Evolutionary conservation across 352 stramenopile species (phyloP).

Genomic region (Plasmopara muralis): DNA sequence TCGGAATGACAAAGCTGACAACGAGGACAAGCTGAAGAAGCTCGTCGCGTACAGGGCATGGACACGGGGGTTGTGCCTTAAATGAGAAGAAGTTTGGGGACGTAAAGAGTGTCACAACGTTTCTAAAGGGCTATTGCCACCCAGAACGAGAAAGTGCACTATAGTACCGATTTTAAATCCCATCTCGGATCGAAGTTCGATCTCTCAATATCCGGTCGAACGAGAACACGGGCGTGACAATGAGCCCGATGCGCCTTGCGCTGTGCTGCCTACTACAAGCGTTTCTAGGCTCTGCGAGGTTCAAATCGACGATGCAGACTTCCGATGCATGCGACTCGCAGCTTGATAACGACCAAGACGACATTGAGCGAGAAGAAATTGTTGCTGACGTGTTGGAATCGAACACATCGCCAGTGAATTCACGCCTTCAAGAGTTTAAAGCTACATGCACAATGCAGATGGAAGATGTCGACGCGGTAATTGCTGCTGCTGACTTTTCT

Average conservation of each 20-base stretch:
- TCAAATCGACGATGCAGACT: slow-evolving; percentile 1
- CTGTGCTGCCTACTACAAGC: slow-evolving; percentile 7
- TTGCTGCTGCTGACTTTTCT: neutral
- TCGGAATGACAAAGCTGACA: neutral
- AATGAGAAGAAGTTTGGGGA: neutral
- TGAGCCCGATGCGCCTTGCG: neutral
- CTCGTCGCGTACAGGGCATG: too few relatives aligned
- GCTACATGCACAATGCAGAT: slow-evolving; percentile 2
- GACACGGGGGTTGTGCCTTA: too few relatives aligned
- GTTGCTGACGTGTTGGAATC: neutral
- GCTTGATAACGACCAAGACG: neutral
- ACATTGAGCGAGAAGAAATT: neutral
- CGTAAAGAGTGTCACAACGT: neutral
- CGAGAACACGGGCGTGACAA: neutral
- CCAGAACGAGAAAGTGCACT: neutral
- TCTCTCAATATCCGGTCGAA: neutral
- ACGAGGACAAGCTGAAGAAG: slow-evolving; percentile 2
- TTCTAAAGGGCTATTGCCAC: neutral
- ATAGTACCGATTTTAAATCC: neutral
- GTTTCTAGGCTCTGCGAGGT: slow-evolving; percentile 2
- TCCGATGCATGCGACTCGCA: neutral
- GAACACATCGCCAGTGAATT: neutral
- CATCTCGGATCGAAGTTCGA: too few relatives aligned
- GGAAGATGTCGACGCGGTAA: slow-evolving; percentile 5
- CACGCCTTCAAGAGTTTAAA: slow-evolving; percentile 4